Percentiles rank a stretch among this genome's conserved stretches.
phyloP scores from a whole-genome alignment of 2,329 filamentous ascomycete species.

The Pseudogymnoascus sp. region DNA sequence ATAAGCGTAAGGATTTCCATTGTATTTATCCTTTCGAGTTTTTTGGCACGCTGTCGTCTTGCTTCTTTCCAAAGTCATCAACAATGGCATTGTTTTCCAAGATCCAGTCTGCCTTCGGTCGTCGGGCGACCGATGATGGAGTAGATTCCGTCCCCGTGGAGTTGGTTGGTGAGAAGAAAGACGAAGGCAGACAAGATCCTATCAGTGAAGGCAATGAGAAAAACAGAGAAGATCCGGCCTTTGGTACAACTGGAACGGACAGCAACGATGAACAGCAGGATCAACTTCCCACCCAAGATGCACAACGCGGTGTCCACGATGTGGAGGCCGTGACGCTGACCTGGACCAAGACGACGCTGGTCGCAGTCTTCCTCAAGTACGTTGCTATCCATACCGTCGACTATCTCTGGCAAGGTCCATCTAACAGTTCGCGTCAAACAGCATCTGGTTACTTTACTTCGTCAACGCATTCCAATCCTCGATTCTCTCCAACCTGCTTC shows the following conservation, averaged over 20 bases:
- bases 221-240: not conserved
- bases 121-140: conserved; percentile 12
- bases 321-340: conserved; percentile 45
- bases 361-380: conserved; percentile 40
- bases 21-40: not conserved
- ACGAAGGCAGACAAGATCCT: not conserved
- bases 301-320: conserved; percentile 37
- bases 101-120: conserved; percentile 9
- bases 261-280: not conserved
- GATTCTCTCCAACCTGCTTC: conserved; percentile 25
- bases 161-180: not conserved
- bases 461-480: conserved; percentile 35
- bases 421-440: conserved; percentile 19
- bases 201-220: not conserved
- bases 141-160: not conserved
- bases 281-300: conserved; percentile 17
- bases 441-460: conserved; percentile 39
- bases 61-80: conserved; percentile 8
- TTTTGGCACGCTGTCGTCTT: not conserved
- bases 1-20: conserved; percentile 6
- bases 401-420: not conserved
- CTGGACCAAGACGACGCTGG: conserved; percentile 42
- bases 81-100: conserved; percentile 16
- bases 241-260: not conserved
- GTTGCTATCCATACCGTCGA: conserved; percentile 17